Evolutionary conservation across 495 filamentous ascomycete species (phyloP), one percentile per base, ranked within the genome.

Genomic region (Penicilliopsis zonata): DNA sequence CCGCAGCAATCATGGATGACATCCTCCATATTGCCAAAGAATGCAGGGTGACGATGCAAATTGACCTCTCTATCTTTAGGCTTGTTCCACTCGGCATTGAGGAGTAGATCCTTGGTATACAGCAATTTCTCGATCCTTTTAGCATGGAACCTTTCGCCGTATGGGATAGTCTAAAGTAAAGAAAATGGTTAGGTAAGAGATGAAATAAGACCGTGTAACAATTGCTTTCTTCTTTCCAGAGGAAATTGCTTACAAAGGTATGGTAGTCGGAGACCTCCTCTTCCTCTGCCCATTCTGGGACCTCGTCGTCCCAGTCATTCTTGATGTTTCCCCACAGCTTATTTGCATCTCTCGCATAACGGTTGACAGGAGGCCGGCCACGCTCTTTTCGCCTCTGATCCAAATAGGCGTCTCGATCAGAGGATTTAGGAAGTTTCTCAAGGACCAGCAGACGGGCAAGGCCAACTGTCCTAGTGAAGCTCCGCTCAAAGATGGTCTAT

Each of bases 71-170:
- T 66, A 18, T 82, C 71, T 12, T 82, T 72, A 0, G 63, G 63
- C 40, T 76, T 70, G 40, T 87, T 90, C 82, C 82, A 90, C 45
- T 90, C 80, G 0, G 82, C 81, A 40, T 90, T 90, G 7, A 90
- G 67, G n/a, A 88, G 61, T 9, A 86, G 49, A 45, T 90, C 83
- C 37, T 78, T 77, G 3, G 78, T 81, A 50, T 82, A 86, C 19
- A 85, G 67, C 0, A 86, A 57, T 41, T 78, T 82, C 47, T 86
- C 81, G 32, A 86, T 84, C 45, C 71, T 80, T 32, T 68, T 70
- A 5, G 81, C 78, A 33, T 80, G 61, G 45, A 76, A 83, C 34
- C 63, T 76, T 3, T 49, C 46, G 6, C 83, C 83, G 33, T 90
- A 90, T 0, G 83, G 83, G 30, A 88, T 69, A 18, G 70, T 78